A percentile compares a stretch with the other conserved stretches of the same genome.
Evolutionary conservation across 305 asterid genomes (phyloP).

Genomic region (Rubia peregrina): DNA sequence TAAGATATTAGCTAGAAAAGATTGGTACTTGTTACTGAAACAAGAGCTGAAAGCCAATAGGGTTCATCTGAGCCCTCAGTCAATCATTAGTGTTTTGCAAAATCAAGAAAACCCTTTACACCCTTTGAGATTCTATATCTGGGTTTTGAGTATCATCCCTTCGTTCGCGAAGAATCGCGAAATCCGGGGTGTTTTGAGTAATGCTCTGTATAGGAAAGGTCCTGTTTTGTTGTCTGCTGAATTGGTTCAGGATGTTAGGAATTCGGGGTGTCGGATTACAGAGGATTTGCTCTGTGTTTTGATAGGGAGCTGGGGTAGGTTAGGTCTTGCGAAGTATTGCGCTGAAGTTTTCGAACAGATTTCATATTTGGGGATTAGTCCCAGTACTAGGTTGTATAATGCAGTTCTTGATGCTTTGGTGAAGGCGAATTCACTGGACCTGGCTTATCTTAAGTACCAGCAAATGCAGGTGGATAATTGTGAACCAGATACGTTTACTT

Average conservation of each 20-base stretch:
- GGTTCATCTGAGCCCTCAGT: slow-evolving; percentile 35
- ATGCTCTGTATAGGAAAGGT: slow-evolving; percentile 58
- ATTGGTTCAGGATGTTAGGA: slow-evolving; percentile 49
- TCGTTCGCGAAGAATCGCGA: slow-evolving; percentile 45
- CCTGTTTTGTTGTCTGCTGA: slow-evolving; percentile 73
- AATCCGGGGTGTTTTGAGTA: slow-evolving; percentile 48
- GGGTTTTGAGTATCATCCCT: slow-evolving; percentile 43
- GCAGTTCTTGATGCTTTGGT: slow-evolving; percentile 80
- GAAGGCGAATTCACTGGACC: slow-evolving; percentile 81
- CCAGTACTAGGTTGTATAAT: slow-evolving; percentile 81
- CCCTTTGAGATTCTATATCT: slow-evolving; percentile 58
- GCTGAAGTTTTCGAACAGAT: slow-evolving; percentile 77
- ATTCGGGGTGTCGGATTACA: slow-evolving; percentile 49
- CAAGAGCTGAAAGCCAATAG: slow-evolving; percentile 53
- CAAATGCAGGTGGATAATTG: slow-evolving; percentile 89
- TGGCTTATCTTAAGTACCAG: slow-evolving; percentile 93
- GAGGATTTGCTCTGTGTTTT: slow-evolving; percentile 65
- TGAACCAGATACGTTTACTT: slow-evolving; percentile 72
- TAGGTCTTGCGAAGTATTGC: slow-evolving; percentile 82
- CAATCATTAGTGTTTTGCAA: slow-evolving; percentile 59
- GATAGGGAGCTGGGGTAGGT: slow-evolving; percentile 88
- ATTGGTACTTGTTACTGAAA: slow-evolving; percentile 70
- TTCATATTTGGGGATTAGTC: slow-evolving; percentile 70
- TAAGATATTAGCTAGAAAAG: slow-evolving; percentile 60
- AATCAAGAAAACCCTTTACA: slow-evolving; percentile 64